Evolutionary conservation across 1,284 basidiomycete genomes (phyloP).

Genomic region (Schizopora paradoxa): DNA sequence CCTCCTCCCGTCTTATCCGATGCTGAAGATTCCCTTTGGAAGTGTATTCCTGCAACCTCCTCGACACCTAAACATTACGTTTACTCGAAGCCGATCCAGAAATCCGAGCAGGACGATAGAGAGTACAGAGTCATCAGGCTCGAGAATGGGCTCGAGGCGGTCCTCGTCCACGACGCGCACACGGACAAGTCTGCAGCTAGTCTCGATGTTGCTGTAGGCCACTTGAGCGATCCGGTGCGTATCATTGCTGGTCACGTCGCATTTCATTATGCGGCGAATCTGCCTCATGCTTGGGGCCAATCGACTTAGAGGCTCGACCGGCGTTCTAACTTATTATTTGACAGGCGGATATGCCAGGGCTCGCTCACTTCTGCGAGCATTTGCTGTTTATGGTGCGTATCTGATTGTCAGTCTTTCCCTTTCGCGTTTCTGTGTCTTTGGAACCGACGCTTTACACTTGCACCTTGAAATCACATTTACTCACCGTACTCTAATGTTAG

Average conservation of each 20-base stretch:
- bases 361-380: constrained; percentile 95
- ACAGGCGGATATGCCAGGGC: constrained; percentile 80
- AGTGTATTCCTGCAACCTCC: constrained; percentile 29
- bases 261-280: neutral
- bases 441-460: constrained; percentile 12
- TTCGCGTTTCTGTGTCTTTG: too few species aligned
- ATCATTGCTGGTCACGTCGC: constrained; percentile 4
- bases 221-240: constrained; percentile 88
- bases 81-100: constrained; percentile 65
- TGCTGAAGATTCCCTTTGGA: constrained; percentile 30
- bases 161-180: constrained; percentile 81
- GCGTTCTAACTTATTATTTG: constrained; percentile 3
- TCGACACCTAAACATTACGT: constrained; percentile 41
- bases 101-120: constrained; percentile 73
- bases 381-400: constrained; percentile 84
- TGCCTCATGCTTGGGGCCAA: neutral
- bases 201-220: constrained; percentile 93
- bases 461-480: constrained; percentile 20
- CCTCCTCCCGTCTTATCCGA: neutral
- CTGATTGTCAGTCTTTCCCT: constrained; percentile 3
- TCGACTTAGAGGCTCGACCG: neutral
- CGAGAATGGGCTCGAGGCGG: constrained; percentile 83
- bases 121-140: constrained; percentile 81
- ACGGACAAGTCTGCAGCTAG: constrained; percentile 96
- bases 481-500: constrained; percentile 35